Evolutionary conservation across 495 filamentous ascomycete species (phyloP).

Genomic region (Podospora pseudoanserina): DNA sequence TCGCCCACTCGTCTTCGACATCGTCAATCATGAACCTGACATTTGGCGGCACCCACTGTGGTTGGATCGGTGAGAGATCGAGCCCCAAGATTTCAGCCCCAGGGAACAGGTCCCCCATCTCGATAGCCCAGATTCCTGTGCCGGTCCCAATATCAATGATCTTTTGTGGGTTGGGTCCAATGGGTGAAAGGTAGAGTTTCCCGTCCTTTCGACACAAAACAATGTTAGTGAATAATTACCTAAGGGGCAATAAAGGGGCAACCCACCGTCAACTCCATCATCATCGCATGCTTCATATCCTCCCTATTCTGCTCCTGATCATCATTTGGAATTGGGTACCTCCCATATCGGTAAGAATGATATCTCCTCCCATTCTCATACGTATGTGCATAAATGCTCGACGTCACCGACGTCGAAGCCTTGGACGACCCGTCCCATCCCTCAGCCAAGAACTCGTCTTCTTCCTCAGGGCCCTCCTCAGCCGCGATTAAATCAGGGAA

Average conservation of each 20-base stretch:
- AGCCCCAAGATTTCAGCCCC: conserved; percentile 33
- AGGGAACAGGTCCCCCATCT: conserved; percentile 41
- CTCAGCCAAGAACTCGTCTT: conserved; percentile 27
- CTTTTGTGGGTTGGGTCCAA: conserved; percentile 37
- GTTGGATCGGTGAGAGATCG: conserved; percentile 42
- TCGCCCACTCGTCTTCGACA: conserved; percentile 40
- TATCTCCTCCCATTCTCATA: conserved; percentile 57
- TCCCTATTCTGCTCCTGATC: conserved; percentile 47
- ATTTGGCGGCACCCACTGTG: conserved; percentile 39
- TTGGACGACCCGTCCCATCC: conserved; percentile 24
- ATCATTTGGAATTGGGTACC: conserved; percentile 55
- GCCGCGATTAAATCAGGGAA: conserved; percentile 14
- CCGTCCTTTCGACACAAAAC: conserved; percentile 27
- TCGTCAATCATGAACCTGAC: conserved; percentile 45
- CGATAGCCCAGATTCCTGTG: conserved; percentile 51
- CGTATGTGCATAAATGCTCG: conserved; percentile 37
- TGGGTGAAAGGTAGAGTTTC: conserved; percentile 41
- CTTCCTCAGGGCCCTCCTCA: conserved; percentile 10
- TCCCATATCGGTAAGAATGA: conserved; percentile 52
- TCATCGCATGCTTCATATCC: conserved; percentile 43
- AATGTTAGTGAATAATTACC: background rate
- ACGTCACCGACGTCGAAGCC: conserved; percentile 40
- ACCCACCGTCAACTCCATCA: conserved; percentile 23
- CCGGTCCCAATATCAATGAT: conserved; percentile 54
- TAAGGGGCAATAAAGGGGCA: no score